These are phyloP conservation scores for Rhizopogon vulgaris DNA, from an alignment of 768 basidiomycete species.

Conservation along the genomic window DNA sequence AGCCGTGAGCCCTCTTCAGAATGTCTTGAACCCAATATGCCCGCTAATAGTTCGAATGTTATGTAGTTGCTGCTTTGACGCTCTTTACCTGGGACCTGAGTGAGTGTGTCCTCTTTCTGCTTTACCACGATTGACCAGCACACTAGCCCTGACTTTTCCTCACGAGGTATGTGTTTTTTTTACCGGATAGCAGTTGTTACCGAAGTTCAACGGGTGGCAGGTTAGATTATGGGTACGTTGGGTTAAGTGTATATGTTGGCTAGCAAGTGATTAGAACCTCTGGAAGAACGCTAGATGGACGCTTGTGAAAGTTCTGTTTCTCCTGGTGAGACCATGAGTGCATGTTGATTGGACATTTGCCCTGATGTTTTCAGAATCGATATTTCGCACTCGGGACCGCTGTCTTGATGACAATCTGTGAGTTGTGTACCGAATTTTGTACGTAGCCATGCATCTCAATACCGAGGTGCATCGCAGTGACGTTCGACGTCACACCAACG, in stretches of 20 bases:
- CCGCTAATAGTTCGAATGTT: not conserved
- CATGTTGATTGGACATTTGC: not conserved
- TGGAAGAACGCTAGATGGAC: constrained; percentile 1
- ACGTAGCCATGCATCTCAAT: not conserved
- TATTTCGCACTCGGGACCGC: constrained; percentile 3
- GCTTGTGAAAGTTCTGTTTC: not conserved
- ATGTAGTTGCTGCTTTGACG: not conserved
- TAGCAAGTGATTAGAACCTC: not conserved
- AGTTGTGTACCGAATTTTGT: not conserved
- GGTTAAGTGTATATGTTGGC: too few species aligned
- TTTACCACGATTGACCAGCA: not conserved
- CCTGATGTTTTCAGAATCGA: not conserved
- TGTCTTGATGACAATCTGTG: not conserved
- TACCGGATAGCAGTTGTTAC: too few species aligned
- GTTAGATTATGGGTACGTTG: constrained; percentile 4
- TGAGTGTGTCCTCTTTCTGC: not conserved
- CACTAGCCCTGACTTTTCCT: not conserved
- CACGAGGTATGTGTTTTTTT: not conserved
- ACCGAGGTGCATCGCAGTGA: not conserved
- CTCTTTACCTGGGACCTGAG: constrained; percentile 1
- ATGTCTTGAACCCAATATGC: not conserved
- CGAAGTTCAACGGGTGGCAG: not conserved
- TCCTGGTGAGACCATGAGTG: not conserved
- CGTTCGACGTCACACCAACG: not conserved
- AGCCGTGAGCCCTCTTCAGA: not conserved